These are phyloP conservation scores for Hydnum rufescens DNA, from an alignment of 768 basidiomycete genomes.

Conservation along the genomic window DNA sequence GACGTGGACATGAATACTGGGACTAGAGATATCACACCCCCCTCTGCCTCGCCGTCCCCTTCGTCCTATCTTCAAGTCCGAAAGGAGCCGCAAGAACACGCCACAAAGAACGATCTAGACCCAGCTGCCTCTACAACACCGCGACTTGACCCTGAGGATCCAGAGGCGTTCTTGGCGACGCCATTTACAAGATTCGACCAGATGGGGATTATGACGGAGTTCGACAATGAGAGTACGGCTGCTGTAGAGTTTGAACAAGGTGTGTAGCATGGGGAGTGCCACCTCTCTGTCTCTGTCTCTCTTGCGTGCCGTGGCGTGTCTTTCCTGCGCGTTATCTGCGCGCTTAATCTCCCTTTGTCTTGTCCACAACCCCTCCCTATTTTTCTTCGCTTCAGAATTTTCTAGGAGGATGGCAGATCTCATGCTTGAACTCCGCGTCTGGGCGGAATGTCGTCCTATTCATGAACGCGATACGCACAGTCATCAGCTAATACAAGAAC, in stretches of 20 bases:
- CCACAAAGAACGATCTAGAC: too few species aligned
- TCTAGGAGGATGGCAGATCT: conserved; percentile 19
- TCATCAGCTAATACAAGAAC: conserved; percentile 15
- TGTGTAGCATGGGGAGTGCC: not conserved
- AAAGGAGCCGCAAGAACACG: too few species aligned
- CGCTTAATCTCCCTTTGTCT: not conserved
- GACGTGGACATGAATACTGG: too few species aligned
- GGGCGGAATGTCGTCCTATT: conserved; percentile 20
- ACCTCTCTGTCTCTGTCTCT: not conserved
- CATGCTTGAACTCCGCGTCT: conserved; percentile 21
- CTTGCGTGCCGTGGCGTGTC: not conserved
- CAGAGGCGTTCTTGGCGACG: too few species aligned
- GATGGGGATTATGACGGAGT: not conserved
- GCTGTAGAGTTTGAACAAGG: not conserved
- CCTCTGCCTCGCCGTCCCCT: too few species aligned
- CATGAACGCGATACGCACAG: conserved; percentile 17
- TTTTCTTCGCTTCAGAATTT: too few species aligned
- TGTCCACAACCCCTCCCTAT: not conserved
- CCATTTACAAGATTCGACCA: too few species aligned
- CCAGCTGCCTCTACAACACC: too few species aligned
- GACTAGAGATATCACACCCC: too few species aligned
- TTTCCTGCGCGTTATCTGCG: not conserved
- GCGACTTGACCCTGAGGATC: too few species aligned
- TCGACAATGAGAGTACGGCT: not conserved
- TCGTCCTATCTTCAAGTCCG: too few species aligned